phyloP scores from a whole-genome alignment of 139 green algal genomes.

The Monoraphidium neglectum region DNA sequence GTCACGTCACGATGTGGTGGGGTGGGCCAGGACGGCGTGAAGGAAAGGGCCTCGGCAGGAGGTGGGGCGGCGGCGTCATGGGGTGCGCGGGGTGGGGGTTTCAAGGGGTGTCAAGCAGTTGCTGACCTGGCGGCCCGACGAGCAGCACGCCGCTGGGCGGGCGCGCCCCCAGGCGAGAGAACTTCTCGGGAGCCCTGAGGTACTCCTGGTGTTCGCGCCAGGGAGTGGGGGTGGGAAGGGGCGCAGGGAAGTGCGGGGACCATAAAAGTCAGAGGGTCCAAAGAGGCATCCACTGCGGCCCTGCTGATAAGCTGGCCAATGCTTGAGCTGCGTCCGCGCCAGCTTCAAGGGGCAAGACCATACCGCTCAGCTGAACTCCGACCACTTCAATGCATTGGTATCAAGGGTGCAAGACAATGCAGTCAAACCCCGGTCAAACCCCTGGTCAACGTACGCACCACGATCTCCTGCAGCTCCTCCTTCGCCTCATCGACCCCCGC shows the following conservation, averaged over 20 bases:
- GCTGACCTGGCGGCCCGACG: conserved; percentile 42
- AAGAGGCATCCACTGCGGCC: too few relatives aligned
- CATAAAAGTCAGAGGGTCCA: too few relatives aligned
- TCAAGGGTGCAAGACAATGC: background rate
- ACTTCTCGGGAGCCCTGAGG: conserved; percentile 72
- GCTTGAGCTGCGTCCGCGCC: too few relatives aligned
- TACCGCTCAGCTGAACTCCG: background rate
- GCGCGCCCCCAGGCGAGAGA: conserved; percentile 70
- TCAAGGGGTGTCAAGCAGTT: too few relatives aligned
- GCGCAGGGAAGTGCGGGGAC: too few relatives aligned
- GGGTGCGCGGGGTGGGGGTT: too few relatives aligned
- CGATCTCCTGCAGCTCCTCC: conserved; percentile 88
- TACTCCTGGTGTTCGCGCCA: conserved; percentile 75
- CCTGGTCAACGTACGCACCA: conserved; percentile 47
- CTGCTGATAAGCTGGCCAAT: too few relatives aligned
- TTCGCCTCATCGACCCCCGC: conserved; percentile 90
- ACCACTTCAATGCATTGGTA: background rate
- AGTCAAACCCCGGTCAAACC: background rate
- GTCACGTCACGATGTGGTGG: background rate
- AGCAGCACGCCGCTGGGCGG: conserved; percentile 81
- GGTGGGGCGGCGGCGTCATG: too few relatives aligned
- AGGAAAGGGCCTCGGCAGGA: background rate
- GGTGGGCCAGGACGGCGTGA: background rate
- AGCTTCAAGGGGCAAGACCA: too few relatives aligned
- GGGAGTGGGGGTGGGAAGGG: too few relatives aligned